Conservation (phyloP, 306 rosid species). For the Notholithocarpus densiflorus region DNA sequence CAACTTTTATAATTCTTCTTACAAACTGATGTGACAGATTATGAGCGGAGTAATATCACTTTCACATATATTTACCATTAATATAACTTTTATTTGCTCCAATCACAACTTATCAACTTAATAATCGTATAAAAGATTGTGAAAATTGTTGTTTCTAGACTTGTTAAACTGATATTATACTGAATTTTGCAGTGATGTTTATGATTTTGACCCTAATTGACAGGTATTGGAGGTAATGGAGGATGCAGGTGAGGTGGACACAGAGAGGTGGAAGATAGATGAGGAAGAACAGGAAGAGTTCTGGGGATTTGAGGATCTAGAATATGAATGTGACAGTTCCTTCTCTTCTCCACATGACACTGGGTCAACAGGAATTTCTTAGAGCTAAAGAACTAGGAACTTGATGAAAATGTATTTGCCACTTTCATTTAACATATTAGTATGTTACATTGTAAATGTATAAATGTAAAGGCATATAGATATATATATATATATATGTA, state of each 20-base stretch:
- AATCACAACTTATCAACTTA: no score
- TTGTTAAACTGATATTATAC: not conserved
- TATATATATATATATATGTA: no score
- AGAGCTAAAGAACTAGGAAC: slow-evolving; percentile 7
- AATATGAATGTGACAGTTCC: slow-evolving; percentile 71
- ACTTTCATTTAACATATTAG: slow-evolving; percentile 18
- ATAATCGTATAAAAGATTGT: no score
- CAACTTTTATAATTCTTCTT: no score
- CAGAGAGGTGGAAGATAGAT: slow-evolving; percentile 81
- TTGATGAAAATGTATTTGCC: not conserved
- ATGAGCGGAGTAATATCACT: no score
- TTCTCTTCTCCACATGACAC: slow-evolving; percentile 75
- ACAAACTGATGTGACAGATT: no score
- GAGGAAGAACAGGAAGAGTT: slow-evolving; percentile 76
- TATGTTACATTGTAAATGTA: slow-evolving; percentile 14
- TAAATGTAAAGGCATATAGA: not conserved
- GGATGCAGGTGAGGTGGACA: slow-evolving; percentile 44
- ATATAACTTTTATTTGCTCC: no score
- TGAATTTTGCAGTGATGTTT: not conserved
- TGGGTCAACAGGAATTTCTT: slow-evolving; percentile 40
- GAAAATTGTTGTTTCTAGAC: no score
- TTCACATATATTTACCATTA: no score
- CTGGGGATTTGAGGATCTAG: slow-evolving; percentile 91
- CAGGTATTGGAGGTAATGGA: slow-evolving; percentile 86
- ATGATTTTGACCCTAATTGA: not conserved